phyloP scores from a whole-genome alignment of 225 moss, liverwort and hornwort genomes.

The Climacium dendroides region DNA sequence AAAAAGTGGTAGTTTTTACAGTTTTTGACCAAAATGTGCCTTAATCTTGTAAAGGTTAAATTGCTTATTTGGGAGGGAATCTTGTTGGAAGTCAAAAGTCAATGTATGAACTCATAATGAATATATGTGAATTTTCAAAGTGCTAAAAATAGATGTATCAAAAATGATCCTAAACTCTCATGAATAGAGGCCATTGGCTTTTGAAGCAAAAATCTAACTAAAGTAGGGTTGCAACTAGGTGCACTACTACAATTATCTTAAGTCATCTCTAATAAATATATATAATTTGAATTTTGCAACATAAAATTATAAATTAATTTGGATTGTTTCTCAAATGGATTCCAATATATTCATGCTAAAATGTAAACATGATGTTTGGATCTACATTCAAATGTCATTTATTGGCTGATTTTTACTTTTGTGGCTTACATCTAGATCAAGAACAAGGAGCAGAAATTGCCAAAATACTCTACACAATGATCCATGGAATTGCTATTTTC shows the following conservation, averaged over 20 bases:
- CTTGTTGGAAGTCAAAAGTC: neutral
- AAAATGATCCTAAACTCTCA: neutral
- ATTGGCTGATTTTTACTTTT: neutral
- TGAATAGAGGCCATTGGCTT: neutral
- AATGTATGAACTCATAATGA: rapidly evolving
- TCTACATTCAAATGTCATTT: neutral
- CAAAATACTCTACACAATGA: rapidly evolving
- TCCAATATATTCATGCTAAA: neutral
- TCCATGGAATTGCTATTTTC: neutral
- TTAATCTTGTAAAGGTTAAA: too few relatives aligned
- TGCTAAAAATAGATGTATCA: neutral
- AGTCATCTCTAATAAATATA: neutral
- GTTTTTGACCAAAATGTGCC: too few relatives aligned
- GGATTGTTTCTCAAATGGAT: too few relatives aligned
- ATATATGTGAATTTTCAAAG: neutral
- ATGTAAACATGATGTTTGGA: neutral
- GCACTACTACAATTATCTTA: neutral
- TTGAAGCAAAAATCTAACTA: neutral
- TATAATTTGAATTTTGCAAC: neutral
- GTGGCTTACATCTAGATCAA: neutral
- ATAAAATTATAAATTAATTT: too few relatives aligned
- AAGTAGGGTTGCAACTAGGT: rapidly evolving
- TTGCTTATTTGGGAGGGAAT: rapidly evolving
- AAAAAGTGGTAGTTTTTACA: too few relatives aligned
- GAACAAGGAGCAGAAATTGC: neutral